Evolutionary conservation across 108 stramenopile species (phyloP).

Genomic region (Cyclotella atomus): DNA sequence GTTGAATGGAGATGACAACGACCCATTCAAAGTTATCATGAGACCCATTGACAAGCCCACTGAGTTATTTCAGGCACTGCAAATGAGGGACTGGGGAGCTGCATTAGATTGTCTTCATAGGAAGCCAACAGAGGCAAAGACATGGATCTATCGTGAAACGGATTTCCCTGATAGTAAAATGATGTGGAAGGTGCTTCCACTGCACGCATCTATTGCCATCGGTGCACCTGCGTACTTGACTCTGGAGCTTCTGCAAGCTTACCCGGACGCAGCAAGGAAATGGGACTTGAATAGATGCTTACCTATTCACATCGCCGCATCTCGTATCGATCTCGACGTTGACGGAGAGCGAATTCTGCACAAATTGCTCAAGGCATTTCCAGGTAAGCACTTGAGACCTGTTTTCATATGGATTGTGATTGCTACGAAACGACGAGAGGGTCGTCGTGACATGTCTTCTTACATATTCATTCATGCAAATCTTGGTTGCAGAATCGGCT

Average conservation of each 20-base stretch:
- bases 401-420: no score
- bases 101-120: conserved; percentile 8
- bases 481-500: no score
- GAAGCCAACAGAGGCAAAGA: conserved; percentile 12
- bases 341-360: conserved; percentile 17
- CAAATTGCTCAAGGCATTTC: background rate
- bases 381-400: no score
- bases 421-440: no score
- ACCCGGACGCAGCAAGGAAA: conserved; percentile 10
- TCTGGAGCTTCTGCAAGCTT: conserved; percentile 11
- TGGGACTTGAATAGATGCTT: conserved; percentile 4
- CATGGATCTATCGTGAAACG: conserved; percentile 12
- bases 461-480: no score
- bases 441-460: no score
- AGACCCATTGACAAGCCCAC: background rate
- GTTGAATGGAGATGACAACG: background rate
- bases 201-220: conserved; percentile 15
- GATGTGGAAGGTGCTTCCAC: no score
- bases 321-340: conserved; percentile 11
- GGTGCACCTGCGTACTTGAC: conserved; percentile 23
- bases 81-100: conserved; percentile 5
- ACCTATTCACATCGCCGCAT: conserved; percentile 23
- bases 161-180: conserved; percentile 2
- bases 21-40: background rate
- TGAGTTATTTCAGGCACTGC: conserved; percentile 3